A percentile compares a stretch with the other conserved stretches of the same genome.
Evolutionary conservation across 257 asterid species (phyloP).

Genomic region (Ehretia macrophylla): DNA sequence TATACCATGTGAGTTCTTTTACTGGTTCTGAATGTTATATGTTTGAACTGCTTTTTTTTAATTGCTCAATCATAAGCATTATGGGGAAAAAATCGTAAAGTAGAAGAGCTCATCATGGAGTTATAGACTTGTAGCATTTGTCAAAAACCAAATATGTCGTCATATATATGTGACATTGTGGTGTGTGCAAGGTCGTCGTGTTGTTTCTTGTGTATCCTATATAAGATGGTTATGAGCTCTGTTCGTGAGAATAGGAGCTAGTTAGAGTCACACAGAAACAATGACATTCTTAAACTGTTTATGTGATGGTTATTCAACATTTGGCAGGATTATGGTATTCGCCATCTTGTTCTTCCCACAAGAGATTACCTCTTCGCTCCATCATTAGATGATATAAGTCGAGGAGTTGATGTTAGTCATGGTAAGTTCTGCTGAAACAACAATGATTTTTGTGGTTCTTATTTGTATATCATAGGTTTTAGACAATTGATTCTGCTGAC

Average conservation of each 20-base stretch:
- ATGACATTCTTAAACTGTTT: neutral
- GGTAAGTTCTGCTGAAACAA: constrained; percentile 21
- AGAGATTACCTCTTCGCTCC: constrained; percentile 53
- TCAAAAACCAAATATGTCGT: no score
- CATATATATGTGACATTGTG: no score
- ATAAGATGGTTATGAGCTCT: no score
- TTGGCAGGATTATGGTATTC: constrained; percentile 36
- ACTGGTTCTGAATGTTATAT: neutral
- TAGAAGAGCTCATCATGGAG: no score
- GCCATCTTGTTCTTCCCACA: constrained; percentile 44
- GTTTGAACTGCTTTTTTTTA: neutral
- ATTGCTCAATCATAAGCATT: neutral
- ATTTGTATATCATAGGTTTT: neutral
- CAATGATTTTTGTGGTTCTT: neutral
- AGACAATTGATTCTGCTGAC: neutral
- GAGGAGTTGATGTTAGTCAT: constrained; percentile 43
- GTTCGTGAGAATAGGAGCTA: no score
- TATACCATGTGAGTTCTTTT: constrained; percentile 37
- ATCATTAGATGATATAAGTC: constrained; percentile 33
- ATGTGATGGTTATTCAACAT: neutral
- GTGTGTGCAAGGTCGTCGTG: no score
- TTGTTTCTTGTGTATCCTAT: no score
- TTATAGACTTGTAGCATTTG: no score
- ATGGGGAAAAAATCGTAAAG: no score
- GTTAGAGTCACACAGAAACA: no score